Evolutionary conservation across 306 rosid genomes (phyloP).

Genomic region (Begonia masoniana): DNA sequence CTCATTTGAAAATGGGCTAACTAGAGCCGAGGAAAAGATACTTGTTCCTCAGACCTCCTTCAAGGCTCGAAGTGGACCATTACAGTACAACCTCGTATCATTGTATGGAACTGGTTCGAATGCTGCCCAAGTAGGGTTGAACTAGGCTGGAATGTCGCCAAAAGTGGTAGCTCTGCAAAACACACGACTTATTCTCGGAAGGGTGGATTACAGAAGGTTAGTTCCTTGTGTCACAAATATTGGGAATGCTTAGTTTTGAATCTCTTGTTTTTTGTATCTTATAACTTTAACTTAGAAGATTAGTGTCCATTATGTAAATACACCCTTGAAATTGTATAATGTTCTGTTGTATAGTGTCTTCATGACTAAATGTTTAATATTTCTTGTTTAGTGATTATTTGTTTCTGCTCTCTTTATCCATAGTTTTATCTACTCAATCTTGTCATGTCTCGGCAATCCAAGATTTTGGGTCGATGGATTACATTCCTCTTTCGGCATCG

Average conservation of each 20-base stretch:
- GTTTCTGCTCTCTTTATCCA: no score
- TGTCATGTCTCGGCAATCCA: no score
- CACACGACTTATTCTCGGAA: constrained; percentile 79
- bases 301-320: no score
- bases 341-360: no score
- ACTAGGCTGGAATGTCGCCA: constrained; percentile 50
- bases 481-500: no score
- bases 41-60: constrained; percentile 81
- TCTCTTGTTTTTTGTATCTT: neutral
- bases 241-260: constrained; percentile 36
- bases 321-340: no score
- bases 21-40: constrained; percentile 53
- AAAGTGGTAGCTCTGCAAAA: constrained; percentile 82
- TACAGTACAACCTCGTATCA: constrained; percentile 57
- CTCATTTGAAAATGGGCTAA: constrained; percentile 63
- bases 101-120: constrained; percentile 23
- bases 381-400: no score
- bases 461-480: no score
- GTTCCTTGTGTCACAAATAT: constrained; percentile 83
- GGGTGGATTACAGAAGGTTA: constrained; percentile 78
- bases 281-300: no score
- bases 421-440: no score
- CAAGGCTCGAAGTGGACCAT: constrained; percentile 92
- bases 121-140: constrained; percentile 25
- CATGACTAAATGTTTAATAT: no score